phyloP scores from a whole-genome alignment of 192 early-diverging fungal genomes.

The Helicostylum pulchrum region DNA sequence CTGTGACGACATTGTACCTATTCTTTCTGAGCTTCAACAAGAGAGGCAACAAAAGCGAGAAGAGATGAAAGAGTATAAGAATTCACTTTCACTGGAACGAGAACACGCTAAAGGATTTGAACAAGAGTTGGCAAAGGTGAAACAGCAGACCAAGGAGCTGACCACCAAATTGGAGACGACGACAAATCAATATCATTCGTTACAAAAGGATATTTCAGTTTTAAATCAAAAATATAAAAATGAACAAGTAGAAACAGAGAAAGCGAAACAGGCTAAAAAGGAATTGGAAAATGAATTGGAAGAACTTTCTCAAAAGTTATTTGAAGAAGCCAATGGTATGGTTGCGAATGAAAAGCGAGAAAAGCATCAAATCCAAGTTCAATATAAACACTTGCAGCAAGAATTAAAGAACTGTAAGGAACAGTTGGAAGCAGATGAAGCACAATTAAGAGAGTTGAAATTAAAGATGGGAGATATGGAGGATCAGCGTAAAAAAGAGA shows the following conservation, averaged over 20 bases:
- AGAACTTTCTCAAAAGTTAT: conserved; percentile 82
- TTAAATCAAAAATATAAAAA: conserved; percentile 76
- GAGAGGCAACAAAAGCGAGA: conserved; percentile 14
- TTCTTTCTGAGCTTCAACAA: conserved; percentile 26
- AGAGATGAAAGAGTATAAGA: conserved; percentile 4
- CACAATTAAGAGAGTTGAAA: conserved; percentile 82
- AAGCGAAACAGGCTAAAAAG: conserved; percentile 85
- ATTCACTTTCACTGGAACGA: neutral
- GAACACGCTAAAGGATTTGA: neutral
- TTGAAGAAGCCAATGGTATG: conserved; percentile 94
- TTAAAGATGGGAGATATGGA: conserved; percentile 68
- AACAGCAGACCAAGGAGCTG: conserved; percentile 24
- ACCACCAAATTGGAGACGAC: conserved; percentile 66
- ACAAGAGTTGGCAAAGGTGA: neutral
- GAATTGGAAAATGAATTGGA: conserved; percentile 90
- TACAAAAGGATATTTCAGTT: conserved; percentile 63
- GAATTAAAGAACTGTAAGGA: conserved; percentile 62
- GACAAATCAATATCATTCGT: conserved; percentile 59
- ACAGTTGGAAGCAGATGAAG: conserved; percentile 69
- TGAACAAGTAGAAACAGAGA: conserved; percentile 75
- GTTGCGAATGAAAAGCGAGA: conserved; percentile 76
- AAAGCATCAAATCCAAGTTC: conserved; percentile 47
- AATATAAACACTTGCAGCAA: conserved; percentile 53
- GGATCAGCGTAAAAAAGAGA: conserved; percentile 25
- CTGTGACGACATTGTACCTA: conserved; percentile 30